Conservation (phyloP, 1,284 basidiomycete genomes). For the Cutaneotrichosporon daszewskae region DNA sequence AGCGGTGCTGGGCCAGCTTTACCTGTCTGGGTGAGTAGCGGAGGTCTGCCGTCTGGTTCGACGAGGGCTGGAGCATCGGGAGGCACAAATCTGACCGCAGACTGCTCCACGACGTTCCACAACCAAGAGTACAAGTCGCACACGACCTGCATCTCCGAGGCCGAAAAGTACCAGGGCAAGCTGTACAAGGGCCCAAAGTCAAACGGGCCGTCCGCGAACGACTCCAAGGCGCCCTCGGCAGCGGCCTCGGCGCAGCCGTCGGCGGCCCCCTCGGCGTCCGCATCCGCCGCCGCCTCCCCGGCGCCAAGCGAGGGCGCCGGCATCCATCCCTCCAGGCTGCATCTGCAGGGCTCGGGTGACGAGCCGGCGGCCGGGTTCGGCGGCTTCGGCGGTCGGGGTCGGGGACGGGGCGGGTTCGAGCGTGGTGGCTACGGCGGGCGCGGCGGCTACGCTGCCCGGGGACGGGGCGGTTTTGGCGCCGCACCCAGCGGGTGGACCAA, state of each 20-base stretch:
- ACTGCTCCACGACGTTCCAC: slow-evolving; percentile 75
- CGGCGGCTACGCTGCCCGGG: slow-evolving; percentile 3
- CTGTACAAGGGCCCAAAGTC: slow-evolving; percentile 63
- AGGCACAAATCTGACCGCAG: no score
- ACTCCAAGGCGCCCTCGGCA: background rate
- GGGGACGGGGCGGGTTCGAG: slow-evolving; percentile 6
- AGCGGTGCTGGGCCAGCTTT: slow-evolving; percentile 56
- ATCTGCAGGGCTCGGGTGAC: slow-evolving; percentile 5
- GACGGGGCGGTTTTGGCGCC: slow-evolving; percentile 10
- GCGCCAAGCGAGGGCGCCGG: slow-evolving; percentile 12
- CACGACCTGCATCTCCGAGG: slow-evolving; percentile 78
- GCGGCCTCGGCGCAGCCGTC: background rate
- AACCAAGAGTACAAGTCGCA: slow-evolving; percentile 70
- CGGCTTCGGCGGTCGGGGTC: slow-evolving; percentile 12
- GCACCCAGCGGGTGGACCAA: background rate
- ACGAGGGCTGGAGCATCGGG: background rate
- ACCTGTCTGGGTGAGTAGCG: slow-evolving; percentile 61
- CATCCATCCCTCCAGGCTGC: slow-evolving; percentile 39
- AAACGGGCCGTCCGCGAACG: background rate
- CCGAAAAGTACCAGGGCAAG: slow-evolving; percentile 82
- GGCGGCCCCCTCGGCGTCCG: slow-evolving; percentile 1
- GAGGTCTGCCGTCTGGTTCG: background rate
- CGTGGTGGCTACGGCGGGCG: background rate
- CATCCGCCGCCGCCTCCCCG: slow-evolving; percentile 15
- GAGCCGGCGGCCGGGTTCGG: background rate